phyloP scores from a whole-genome alignment of 1,139 yeast genomes.

The Pichia sp. region DNA sequence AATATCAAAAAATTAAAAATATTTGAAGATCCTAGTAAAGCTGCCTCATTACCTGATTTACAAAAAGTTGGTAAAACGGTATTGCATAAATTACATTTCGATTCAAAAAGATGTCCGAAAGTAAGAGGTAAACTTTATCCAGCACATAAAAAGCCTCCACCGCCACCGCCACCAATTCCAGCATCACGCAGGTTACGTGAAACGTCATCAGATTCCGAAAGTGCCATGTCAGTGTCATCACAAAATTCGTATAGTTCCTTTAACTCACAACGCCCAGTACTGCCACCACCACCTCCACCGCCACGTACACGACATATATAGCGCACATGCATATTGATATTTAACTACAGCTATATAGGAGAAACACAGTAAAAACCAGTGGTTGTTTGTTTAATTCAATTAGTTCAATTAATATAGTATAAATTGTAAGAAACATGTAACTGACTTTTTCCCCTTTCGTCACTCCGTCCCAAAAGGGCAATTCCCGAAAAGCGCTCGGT shows the following conservation, averaged over 20 bases:
- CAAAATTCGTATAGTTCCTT: neutral
- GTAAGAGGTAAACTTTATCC: neutral
- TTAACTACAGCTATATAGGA: neutral
- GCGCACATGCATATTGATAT: neutral
- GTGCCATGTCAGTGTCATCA: neutral
- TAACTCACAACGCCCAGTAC: neutral
- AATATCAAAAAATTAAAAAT: neutral
- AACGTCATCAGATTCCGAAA: neutral
- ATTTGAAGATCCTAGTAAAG: neutral
- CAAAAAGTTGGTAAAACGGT: neutral
- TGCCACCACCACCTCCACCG: slow-evolving; percentile 11
- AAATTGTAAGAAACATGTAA: too few species aligned
- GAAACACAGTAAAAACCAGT: too few species aligned
- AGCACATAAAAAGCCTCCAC: neutral
- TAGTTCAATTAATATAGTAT: too few species aligned
- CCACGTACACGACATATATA: neutral
- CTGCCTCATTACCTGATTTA: neutral
- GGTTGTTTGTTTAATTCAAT: too few species aligned
- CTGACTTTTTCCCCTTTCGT: too few species aligned
- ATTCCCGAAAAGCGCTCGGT: too few species aligned
- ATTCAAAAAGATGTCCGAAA: neutral
- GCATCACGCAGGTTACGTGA: neutral
- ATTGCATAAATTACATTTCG: neutral
- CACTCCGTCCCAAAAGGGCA: too few species aligned
- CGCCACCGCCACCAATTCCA: neutral